phyloP scores from a whole-genome alignment of 441 rosid genomes.

The Mallotus japonicus region DNA sequence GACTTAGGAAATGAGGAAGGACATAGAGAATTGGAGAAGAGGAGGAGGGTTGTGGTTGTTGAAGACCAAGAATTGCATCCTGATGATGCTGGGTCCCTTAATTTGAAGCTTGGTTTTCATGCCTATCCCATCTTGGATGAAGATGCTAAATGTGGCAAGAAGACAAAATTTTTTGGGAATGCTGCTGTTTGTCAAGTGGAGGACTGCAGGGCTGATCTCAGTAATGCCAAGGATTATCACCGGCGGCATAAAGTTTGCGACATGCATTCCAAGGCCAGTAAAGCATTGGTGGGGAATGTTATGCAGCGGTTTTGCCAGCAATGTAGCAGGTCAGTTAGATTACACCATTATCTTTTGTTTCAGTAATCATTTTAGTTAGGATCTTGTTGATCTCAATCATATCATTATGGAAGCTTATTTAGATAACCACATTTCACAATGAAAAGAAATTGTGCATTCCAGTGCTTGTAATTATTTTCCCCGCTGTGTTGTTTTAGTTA shows the following conservation, averaged over 20 bases:
- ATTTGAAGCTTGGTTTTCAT: conserved; percentile 62
- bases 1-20: conserved; percentile 37
- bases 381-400: conserved; percentile 8
- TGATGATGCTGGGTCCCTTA: conserved; percentile 42
- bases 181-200: conserved; percentile 78
- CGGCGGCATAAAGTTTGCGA: conserved; percentile 92
- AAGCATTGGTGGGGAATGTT: conserved; percentile 66
- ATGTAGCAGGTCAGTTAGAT: conserved; percentile 73
- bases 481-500: conserved; percentile 12
- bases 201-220: conserved; percentile 82
- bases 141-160: conserved; percentile 49
- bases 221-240: conserved; percentile 81
- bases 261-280: conserved; percentile 79
- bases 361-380: conserved; percentile 1
- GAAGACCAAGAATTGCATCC: conserved; percentile 33
- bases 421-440: not conserved
- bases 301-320: conserved; percentile 98
- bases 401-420: conserved; percentile 1
- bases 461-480: not conserved
- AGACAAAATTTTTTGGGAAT: conserved; percentile 53
- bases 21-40: conserved; percentile 62
- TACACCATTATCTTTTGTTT: not conserved
- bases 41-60: conserved; percentile 51
- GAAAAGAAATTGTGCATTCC: not conserved
- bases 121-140: conserved; percentile 42